Evolutionary conservation across 345 rosid species (phyloP).

Genomic region (Limnanthes douglasii): DNA sequence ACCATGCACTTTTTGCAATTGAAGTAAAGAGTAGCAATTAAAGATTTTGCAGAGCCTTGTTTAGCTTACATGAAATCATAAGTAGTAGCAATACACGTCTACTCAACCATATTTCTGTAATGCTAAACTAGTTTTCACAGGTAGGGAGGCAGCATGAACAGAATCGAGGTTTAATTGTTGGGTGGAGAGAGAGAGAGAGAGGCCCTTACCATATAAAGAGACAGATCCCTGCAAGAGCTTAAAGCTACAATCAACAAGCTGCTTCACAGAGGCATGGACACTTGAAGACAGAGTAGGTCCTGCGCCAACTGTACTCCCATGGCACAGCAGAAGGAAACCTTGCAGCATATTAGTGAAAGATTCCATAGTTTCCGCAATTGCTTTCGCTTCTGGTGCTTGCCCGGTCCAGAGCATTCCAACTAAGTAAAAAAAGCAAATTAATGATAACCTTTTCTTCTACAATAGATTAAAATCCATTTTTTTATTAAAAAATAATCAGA

Average conservation of each 20-base stretch:
- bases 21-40: too few species aligned
- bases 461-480: not conserved
- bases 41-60: too few species aligned
- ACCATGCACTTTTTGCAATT: too few species aligned
- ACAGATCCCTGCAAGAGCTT: constrained; percentile 66
- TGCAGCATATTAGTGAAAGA: constrained; percentile 60
- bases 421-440: constrained; percentile 13
- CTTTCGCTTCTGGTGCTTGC: constrained; percentile 47
- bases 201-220: constrained; percentile 35
- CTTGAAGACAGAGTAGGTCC: constrained; percentile 71
- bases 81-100: too few species aligned
- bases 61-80: too few species aligned
- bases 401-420: constrained; percentile 95
- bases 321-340: constrained; percentile 67
- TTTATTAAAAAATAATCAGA: not conserved
- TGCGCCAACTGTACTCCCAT: constrained; percentile 69
- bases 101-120: too few species aligned
- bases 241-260: constrained; percentile 73
- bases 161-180: too few species aligned
- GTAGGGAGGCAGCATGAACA: too few species aligned
- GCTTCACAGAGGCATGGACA: constrained; percentile 44
- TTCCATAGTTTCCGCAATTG: constrained; percentile 51
- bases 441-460: too few species aligned
- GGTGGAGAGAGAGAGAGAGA: not conserved
- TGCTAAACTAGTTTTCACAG: too few species aligned